Evolutionary conservation across 495 filamentous ascomycete genomes (phyloP).

Genomic region (Talaromyces nanjingensis): DNA sequence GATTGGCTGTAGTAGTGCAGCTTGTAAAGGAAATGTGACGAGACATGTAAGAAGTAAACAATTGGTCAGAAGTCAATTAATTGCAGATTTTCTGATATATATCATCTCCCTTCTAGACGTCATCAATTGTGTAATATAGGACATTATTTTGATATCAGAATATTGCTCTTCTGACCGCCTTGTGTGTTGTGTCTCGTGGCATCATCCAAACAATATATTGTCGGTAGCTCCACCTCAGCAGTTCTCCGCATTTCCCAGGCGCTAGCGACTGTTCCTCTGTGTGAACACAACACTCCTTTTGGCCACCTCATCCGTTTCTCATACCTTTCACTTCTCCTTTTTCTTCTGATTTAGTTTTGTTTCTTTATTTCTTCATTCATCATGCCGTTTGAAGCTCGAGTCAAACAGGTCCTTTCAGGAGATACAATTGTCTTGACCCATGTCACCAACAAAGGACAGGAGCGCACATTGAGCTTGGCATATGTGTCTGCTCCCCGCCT

Average conservation of each 20-base stretch:
- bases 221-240: neutral
- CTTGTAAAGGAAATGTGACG: neutral
- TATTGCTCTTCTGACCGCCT: neutral
- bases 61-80: neutral
- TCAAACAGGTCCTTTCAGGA: slow-evolving; percentile 89
- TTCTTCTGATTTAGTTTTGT: slow-evolving; percentile 15
- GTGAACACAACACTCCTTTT: slow-evolving; percentile 1
- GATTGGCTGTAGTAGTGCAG: neutral
- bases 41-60: neutral
- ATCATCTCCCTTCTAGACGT: neutral
- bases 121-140: neutral
- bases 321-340: slow-evolving; percentile 11
- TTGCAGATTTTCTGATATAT: neutral
- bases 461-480: slow-evolving; percentile 81
- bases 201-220: slow-evolving; percentile 1
- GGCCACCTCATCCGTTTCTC: slow-evolving; percentile 13
- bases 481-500: slow-evolving; percentile 85
- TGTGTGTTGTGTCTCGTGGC: neutral
- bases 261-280: neutral
- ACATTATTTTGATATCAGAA: neutral
- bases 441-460: slow-evolving; percentile 64
- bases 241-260: slow-evolving; percentile 5
- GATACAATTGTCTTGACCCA: slow-evolving; percentile 80
- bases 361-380: slow-evolving; percentile 14
- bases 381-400: slow-evolving; percentile 61